phyloP scores from a whole-genome alignment of 2,329 filamentous ascomycete genomes.

The Alternaria triticimaculans region DNA sequence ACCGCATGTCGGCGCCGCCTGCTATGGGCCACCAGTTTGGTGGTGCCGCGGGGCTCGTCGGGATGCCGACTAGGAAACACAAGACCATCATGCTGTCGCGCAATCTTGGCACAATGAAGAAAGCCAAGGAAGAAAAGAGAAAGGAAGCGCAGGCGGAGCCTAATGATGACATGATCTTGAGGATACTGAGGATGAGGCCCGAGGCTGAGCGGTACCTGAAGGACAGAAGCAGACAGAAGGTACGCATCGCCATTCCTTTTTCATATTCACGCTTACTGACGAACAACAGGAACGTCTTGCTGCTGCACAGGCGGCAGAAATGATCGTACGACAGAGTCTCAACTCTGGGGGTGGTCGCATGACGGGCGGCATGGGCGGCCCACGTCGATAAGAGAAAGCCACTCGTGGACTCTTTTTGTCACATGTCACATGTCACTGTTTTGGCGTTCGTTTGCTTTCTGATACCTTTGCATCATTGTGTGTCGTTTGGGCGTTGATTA shows the following conservation, averaged over 20 bases:
- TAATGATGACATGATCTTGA: conserved; percentile 96
- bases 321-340: conserved; percentile 93
- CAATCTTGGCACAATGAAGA: conserved; percentile 94
- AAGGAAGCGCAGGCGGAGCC: conserved; percentile 96
- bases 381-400: not conserved
- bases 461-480: conserved; percentile 25
- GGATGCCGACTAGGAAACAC: conserved; percentile 60
- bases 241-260: conserved; percentile 13
- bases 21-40: conserved; percentile 60
- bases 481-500: not conserved
- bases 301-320: conserved; percentile 86
- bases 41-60: conserved; percentile 64
- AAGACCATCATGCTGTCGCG: conserved; percentile 85
- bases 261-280: not conserved
- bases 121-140: conserved; percentile 93
- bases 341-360: conserved; percentile 63
- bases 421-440: not conserved
- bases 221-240: conserved; percentile 87
- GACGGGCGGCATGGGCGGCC: conserved; percentile 47
- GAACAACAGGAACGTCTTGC: conserved; percentile 73
- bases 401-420: not conserved
- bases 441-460: conserved; percentile 1
- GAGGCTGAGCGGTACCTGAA: conserved; percentile 88
- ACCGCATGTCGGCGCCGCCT: conserved; percentile 74
- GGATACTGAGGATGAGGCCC: conserved; percentile 92